Base-by-base conservation (phyloP, 2,329 filamentous ascomycete genomes). In the Trichophyton mentagrophytes region DNA sequence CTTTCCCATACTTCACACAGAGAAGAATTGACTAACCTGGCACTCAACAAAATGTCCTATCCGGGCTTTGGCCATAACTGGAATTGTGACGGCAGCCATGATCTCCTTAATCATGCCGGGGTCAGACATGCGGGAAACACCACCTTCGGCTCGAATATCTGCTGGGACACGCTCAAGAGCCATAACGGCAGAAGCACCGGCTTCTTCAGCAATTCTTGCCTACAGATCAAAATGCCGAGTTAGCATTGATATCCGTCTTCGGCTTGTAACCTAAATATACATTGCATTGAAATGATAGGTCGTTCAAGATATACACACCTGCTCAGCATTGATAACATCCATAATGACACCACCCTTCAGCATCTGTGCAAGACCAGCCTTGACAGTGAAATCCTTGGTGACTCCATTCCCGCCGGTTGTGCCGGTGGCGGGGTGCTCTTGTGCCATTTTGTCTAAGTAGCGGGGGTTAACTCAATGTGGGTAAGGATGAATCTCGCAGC, bases 301-400 rank as follows among this genome's bases (percentile, higher is more conserved):
- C 8, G 2, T 38, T 17, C 17, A 20, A 36, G 13, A 51, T 15
- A 59, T 47, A 61, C 58, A 61, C 73, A 85, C 85, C 79, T 89
- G 91, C 71, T 89, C 88, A 27, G 90, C 89, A 74, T 92, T 89
- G 65, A 95, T 90, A 62, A 97, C 93, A 76, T 99, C 93, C 93
- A 99, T 99, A 77, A 99, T 99, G 66, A 99, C 93, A 70, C 93
- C 93, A 73, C 93, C 93, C 82, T 97, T 96, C 77, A 97, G 80
- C 93, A 99, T 99, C 76, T 95, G 88, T 25, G 93, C 93, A 66
- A 99, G 81, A 62, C 92, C 93, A 60, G 90, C 88, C 83, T 99
- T 99, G 82, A 96, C 86, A 67, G 86, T 86, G 76, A 96, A 95
- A 75, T 84, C 80, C 66, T 76, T 70, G 65, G 75, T 77, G 67